Evolutionary conservation across 1,284 basidiomycete genomes (phyloP), one percentile per base, ranked within the genome.

Genomic region (Pseudomicrostroma phylloplanum): DNA sequence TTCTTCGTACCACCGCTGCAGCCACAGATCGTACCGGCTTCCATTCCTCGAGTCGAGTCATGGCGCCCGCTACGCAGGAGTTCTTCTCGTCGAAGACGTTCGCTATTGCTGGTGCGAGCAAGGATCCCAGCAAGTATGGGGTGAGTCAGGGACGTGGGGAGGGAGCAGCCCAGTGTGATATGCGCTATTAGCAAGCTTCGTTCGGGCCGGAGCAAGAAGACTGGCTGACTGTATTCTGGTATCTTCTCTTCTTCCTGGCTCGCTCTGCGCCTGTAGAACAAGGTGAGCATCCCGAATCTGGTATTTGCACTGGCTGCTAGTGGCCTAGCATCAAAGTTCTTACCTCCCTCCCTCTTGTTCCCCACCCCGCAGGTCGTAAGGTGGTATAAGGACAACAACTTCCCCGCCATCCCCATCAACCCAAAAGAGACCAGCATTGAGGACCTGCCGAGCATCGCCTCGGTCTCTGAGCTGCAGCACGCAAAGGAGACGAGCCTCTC

Each of bases 341-440:
- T 9, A 36, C 30, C 30, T 36, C 30, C 43, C 43, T 21, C 12
- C 43, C 12, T 12, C 43, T 21, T 12, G 6, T 12, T 12, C 12
- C 43, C 43, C 43, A 17, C 43, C 43, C 6, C n/a, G 51, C 62
- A 73, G 71, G 72, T 74, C 11, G 57, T 78, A 8, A 71, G 70
- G 36, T 78, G 75, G 76, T 77, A 78, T 54, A 67, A 72, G 36
- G 57, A 66, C 8, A 59, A 69, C 43, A 53, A 65, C 17, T 56
- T 77, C 53, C 61, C 70, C 3, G 67, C 68, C 2, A 73, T 72
- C 1, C 73, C 76, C 7, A 70, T 78, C 36, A 69, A 77, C 51
- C 73, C 76, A 8, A 71, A 70, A 40, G 68, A 72, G 55, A 23
- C 63, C 21, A 62, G 61, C 42, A 69, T 77, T 54, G 76, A 76